phyloP scores from a whole-genome alignment of 176 grass and related monocot genomes.

The Avena atlantica region DNA sequence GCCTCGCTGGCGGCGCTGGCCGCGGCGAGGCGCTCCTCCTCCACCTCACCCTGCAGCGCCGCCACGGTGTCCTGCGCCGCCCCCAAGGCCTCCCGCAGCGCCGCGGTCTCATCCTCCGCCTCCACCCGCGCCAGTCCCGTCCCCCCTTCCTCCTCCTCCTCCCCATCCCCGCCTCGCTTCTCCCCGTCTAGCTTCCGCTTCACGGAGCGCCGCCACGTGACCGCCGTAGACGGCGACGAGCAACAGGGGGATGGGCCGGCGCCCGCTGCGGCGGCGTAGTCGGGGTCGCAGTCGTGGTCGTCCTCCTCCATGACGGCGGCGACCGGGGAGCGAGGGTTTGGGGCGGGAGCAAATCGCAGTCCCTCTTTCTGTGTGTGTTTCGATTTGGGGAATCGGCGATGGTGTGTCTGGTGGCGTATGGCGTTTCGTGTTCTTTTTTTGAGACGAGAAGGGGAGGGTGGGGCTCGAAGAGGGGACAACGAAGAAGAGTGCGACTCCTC shows the following conservation, averaged over 20 bases:
- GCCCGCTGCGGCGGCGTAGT: not conserved
- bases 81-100: conserved; percentile 66
- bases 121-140: conserved; percentile 59
- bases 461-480: conserved; percentile 37
- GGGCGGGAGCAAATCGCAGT: conserved; percentile 21
- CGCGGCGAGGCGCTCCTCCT: conserved; percentile 83
- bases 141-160: not conserved
- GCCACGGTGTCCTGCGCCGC: conserved; percentile 62
- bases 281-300: conserved; percentile 24
- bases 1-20: conserved; percentile 89
- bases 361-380: not conserved
- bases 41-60: conserved; percentile 72
- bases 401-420: conserved; percentile 15
- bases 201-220: conserved; percentile 68
- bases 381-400: conserved; percentile 39
- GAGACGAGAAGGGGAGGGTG: not conserved
- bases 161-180: not conserved
- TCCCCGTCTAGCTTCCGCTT: conserved; percentile 69
- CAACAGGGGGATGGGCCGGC: conserved; percentile 53
- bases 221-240: conserved; percentile 42
- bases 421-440: conserved; percentile 1
- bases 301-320: conserved; percentile 49
- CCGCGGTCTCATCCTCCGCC: conserved; percentile 59
- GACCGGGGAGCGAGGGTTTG: conserved; percentile 20
- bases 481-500: not conserved